Evolutionary conservation across 148 eudicot species (phyloP), one percentile per base, ranked within the genome.

Genomic region (Beta vulgaris): DNA sequence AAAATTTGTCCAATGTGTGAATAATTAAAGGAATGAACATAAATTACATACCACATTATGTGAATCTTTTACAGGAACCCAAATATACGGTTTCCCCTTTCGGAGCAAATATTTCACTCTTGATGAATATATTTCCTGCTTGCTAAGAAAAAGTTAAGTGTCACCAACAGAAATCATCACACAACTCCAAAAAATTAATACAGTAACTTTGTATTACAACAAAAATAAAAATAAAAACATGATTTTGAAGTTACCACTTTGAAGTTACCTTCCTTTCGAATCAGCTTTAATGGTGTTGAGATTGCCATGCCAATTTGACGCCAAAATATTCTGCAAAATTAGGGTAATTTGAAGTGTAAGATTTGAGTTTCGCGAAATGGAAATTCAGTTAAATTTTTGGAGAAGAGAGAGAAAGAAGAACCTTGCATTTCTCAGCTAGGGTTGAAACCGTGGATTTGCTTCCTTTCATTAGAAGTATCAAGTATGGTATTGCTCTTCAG

Each of bases 261-360:
- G 6, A 54, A 36, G 44, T 40, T 46, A 89, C 98, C 98, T 89
- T 77, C 91, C 97, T 75, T 81, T 60, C 15, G 90, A 82, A 73
- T 89, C 94, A 21, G 85, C 91, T 81, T 86, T 93, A 69, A 93
- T 79, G 82, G 97, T 93, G 78, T 88, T 88, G 23, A 93, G 91
- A n/a, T 74, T 84, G 19, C 90, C 94, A 79, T 89, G 94, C 98
- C 98, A 93, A 84, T 93, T 93, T 34, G 97, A 89, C 3, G 90
- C 87, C 80, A 93, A 76, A 71, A 91, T 90, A 77, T 68, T 93
- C 98, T 89, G 90, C 82, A 77, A 71, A 55, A 61, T 31, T 9
- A 34, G 13, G 53, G 71, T 16, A 43, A 55, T 16, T 15, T 46
- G 11, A 40, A 77, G 42, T 11, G 13, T 64, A 70, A 71, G n/a